phyloP scores from a whole-genome alignment of 768 basidiomycete genomes.

The Wakefieldia striispora region DNA sequence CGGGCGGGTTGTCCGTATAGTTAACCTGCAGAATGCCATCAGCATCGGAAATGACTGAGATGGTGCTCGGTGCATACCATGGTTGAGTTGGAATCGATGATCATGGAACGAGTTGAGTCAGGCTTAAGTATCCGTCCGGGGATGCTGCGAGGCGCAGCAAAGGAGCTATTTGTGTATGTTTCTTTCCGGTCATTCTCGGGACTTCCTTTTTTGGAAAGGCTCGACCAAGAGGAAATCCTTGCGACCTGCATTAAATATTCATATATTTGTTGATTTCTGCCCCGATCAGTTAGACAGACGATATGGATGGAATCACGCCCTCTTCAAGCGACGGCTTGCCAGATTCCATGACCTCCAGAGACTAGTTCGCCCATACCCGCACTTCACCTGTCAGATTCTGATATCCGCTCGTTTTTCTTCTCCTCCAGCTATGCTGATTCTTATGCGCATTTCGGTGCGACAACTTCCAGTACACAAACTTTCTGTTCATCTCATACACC shows the following conservation, averaged over 20 bases:
- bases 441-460: conserved; percentile 88
- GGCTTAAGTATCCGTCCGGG: too few species aligned
- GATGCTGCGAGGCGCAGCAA: too few species aligned
- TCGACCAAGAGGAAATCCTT: neutral
- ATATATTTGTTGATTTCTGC: neutral
- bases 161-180: conserved; percentile 15
- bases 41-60: neutral
- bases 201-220: conserved; percentile 8
- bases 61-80: conserved; percentile 20
- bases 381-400: conserved; percentile 34
- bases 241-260: too few species aligned
- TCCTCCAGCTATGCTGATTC: conserved; percentile 86
- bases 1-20: conserved; percentile 42
- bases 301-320: conserved; percentile 32
- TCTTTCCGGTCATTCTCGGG: conserved; percentile 7
- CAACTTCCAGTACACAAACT: conserved; percentile 3
- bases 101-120: conserved; percentile 14
- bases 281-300: conserved; percentile 3
- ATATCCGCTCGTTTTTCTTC: conserved; percentile 35
- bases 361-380: conserved; percentile 66
- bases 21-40: conserved; percentile 11
- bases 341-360: conserved; percentile 76
- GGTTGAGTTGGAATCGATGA: conserved; percentile 21
- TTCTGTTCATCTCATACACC: conserved; percentile 4
- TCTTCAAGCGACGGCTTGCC: conserved; percentile 24